phyloP scores from a whole-genome alignment of 2,329 filamentous ascomycete species.

The Cladophialophora exuberans region DNA sequence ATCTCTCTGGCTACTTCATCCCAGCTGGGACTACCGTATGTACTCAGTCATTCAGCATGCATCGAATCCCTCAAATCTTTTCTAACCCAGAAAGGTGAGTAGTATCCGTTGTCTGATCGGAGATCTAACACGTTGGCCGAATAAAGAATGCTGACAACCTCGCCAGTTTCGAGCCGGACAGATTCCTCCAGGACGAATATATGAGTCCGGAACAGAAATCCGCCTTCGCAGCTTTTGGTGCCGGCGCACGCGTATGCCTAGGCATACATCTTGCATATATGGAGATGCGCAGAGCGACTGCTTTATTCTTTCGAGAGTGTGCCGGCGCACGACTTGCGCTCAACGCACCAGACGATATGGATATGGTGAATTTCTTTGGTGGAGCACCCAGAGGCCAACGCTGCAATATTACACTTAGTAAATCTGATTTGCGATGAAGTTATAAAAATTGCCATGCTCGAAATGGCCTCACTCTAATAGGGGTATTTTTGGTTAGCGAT shows the following conservation, averaged over 20 bases:
- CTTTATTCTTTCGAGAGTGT: conserved; percentile 54
- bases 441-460: no score
- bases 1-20: conserved; percentile 46
- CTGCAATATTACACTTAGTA: no score
- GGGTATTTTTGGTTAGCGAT: no score
- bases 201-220: conserved; percentile 8
- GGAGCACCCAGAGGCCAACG: conserved; percentile 1
- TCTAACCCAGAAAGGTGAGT: conserved; percentile 46
- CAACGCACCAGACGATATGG: conserved; percentile 4
- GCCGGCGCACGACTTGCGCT: neutral
- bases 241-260: conserved; percentile 69
- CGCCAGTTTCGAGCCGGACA: conserved; percentile 50
- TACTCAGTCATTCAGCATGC: conserved; percentile 59
- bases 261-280: conserved; percentile 69
- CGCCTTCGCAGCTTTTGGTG: conserved; percentile 70
- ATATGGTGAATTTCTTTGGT: conserved; percentile 14
- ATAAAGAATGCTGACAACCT: neutral
- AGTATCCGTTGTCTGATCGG: neutral
- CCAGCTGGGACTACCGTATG: conserved; percentile 57
- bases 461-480: no score
- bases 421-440: no score
- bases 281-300: conserved; percentile 57
- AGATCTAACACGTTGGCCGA: neutral
- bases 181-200: conserved; percentile 46
- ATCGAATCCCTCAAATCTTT: conserved; percentile 57